phyloP scores from a whole-genome alignment of 176 grass and related monocot species.

The Cymbopogon citratus region DNA sequence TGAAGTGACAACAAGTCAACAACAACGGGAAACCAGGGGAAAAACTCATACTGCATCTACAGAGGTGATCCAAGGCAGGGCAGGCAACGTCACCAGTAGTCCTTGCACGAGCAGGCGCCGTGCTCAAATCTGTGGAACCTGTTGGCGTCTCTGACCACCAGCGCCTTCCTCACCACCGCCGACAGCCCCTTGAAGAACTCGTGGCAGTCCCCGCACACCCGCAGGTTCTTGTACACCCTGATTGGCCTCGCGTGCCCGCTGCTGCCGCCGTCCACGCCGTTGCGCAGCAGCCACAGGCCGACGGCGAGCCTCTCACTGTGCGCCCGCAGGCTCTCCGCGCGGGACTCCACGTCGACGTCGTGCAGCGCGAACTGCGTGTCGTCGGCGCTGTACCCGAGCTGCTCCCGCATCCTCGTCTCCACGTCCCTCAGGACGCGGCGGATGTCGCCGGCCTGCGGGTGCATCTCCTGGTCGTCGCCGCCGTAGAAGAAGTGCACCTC shows the following conservation, averaged over 20 bases:
- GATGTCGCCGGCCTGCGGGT: constrained; percentile 28
- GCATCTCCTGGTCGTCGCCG: constrained; percentile 14
- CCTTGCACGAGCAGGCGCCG: constrained; percentile 28
- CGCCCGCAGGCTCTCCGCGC: constrained; percentile 34
- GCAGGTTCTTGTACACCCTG: constrained; percentile 53
- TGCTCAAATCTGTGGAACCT: constrained; percentile 48
- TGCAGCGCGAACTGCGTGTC: constrained; percentile 15
- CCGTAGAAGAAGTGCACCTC: constrained; percentile 52
- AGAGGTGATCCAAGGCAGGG: background rate
- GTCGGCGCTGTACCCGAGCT: constrained; percentile 30
- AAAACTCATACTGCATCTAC: background rate
- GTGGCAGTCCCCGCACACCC: constrained; percentile 41
- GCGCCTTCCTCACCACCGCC: background rate
- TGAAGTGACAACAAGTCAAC: no score
- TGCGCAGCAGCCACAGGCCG: constrained; percentile 29
- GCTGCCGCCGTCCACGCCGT: background rate
- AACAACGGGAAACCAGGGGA: background rate
- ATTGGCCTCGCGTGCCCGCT: background rate
- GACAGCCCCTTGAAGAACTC: constrained; percentile 42
- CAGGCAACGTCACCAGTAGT: constrained; percentile 31
- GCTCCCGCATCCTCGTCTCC: constrained; percentile 42
- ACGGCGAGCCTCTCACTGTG: constrained; percentile 51
- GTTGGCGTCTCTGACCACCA: constrained; percentile 45
- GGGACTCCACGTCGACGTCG: constrained; percentile 48
- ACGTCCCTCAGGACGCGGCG: constrained; percentile 18